Evolutionary conservation across 1,284 basidiomycete genomes (phyloP).

Genomic region (Boletus mariae): DNA sequence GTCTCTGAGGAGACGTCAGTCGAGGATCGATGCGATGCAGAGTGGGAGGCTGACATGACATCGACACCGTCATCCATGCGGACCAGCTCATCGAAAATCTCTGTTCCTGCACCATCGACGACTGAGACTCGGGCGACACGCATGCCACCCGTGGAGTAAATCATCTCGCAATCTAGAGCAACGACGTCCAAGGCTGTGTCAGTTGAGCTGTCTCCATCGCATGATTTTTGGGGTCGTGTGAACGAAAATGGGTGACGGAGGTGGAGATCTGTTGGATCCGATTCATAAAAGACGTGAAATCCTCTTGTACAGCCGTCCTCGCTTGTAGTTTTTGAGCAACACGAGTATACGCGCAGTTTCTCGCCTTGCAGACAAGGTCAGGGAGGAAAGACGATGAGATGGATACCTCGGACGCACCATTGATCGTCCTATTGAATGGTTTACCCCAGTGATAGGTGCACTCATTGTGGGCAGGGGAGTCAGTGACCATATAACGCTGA

Average conservation of each 20-base stretch:
- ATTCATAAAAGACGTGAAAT: constrained; percentile 77
- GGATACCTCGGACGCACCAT: constrained; percentile 43
- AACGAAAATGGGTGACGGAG: constrained; percentile 68
- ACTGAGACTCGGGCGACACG: constrained; percentile 85
- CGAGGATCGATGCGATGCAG: background rate
- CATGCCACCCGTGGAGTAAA: constrained; percentile 87
- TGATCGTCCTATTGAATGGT: constrained; percentile 50
- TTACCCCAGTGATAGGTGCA: constrained; percentile 86
- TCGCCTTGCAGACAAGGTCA: constrained; percentile 47
- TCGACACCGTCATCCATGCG: constrained; percentile 74
- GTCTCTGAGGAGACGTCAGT: constrained; percentile 53
- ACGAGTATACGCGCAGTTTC: constrained; percentile 59
- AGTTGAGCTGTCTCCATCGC: constrained; percentile 10
- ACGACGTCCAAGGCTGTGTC: constrained; percentile 64
- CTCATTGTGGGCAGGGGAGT: constrained; percentile 53
- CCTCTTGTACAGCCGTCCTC: constrained; percentile 65
- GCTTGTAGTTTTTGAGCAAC: constrained; percentile 57
- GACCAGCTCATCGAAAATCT: constrained; percentile 81
- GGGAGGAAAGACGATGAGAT: constrained; percentile 9
- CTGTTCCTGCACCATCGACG: constrained; percentile 68
- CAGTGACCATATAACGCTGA: constrained; percentile 64
- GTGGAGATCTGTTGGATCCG: constrained; percentile 66
- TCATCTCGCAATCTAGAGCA: constrained; percentile 90
- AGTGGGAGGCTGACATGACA: constrained; percentile 59
- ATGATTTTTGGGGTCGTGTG: constrained; percentile 35